These are phyloP conservation scores for Parasitella parasitica DNA, from an alignment of 371 early-diverging fungal species.

Conservation along the genomic window DNA sequence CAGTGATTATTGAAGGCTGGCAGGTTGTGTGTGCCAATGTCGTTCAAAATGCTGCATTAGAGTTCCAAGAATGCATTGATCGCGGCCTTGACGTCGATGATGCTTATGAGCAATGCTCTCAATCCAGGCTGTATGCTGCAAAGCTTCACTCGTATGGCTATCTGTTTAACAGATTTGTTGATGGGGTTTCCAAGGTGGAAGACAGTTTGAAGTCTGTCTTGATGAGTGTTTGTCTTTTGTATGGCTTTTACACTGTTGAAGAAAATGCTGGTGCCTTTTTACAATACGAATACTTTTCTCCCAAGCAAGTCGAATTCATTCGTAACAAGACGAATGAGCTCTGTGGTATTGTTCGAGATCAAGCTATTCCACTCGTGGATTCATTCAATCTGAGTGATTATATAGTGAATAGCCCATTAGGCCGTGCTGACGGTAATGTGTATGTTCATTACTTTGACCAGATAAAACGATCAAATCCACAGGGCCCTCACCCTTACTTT, in stretches of 20 bases:
- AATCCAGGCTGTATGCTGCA: slow-evolving; percentile 82
- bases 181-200: slow-evolving; percentile 62
- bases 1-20: slow-evolving; percentile 78
- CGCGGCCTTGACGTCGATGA: slow-evolving; percentile 72
- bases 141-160: slow-evolving; percentile 85
- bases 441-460: slow-evolving; percentile 87
- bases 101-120: slow-evolving; percentile 85
- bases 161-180: slow-evolving; percentile 83
- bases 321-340: slow-evolving; percentile 64
- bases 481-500: slow-evolving; percentile 79
- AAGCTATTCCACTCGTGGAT: slow-evolving; percentile 86
- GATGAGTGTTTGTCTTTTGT: slow-evolving; percentile 71
- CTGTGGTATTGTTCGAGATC: slow-evolving; percentile 70
- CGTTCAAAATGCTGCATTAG: slow-evolving; percentile 79
- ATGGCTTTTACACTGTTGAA: slow-evolving; percentile 80
- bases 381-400: slow-evolving; percentile 88
- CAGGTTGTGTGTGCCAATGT: slow-evolving; percentile 81
- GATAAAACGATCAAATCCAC: slow-evolving; percentile 76
- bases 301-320: slow-evolving; percentile 69
- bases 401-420: slow-evolving; percentile 87
- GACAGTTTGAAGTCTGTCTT: slow-evolving; percentile 55
- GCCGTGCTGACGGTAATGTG: slow-evolving; percentile 85
- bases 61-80: slow-evolving; percentile 70
- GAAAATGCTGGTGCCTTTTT: slow-evolving; percentile 87
- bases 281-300: slow-evolving; percentile 78